phyloP scores from a whole-genome alignment of 768 basidiomycete species.

The Lepiota venenata region DNA sequence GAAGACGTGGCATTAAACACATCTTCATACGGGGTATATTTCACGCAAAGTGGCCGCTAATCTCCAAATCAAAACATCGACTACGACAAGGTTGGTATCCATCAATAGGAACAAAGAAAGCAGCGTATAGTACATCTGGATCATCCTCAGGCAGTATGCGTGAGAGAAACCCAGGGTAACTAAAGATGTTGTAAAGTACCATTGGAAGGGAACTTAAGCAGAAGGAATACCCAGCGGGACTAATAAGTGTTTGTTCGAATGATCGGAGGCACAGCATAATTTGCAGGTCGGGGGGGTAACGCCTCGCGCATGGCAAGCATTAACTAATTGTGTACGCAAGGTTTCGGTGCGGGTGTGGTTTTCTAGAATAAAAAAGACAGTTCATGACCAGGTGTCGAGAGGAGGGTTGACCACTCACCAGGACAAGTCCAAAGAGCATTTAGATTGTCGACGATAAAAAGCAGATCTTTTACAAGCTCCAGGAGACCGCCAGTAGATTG shows the following conservation, averaged over 20 bases:
- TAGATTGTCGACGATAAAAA: constrained; percentile 61
- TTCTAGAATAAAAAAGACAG: background rate
- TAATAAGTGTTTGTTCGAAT: constrained; percentile 5
- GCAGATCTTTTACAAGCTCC: constrained; percentile 62
- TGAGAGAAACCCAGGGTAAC: too few relatives aligned
- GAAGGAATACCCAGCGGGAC: background rate
- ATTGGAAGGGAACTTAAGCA: background rate
- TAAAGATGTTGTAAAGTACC: too few relatives aligned
- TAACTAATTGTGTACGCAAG: background rate
- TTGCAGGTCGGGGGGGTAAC: constrained; percentile 5
- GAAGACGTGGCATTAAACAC: too few relatives aligned
- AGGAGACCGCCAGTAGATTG: constrained; percentile 53
- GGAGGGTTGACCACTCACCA: constrained; percentile 20
- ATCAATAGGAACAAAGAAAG: too few relatives aligned
- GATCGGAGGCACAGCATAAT: background rate
- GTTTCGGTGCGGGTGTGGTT: constrained; percentile 1
- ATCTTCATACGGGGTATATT: too few relatives aligned
- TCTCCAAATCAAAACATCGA: too few relatives aligned
- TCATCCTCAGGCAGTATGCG: too few relatives aligned
- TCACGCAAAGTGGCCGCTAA: too few relatives aligned
- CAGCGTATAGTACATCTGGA: too few relatives aligned
- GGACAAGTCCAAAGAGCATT: constrained; percentile 67
- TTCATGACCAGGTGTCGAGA: constrained; percentile 12
- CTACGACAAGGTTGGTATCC: too few relatives aligned
- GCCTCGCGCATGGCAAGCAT: constrained; percentile 7